phyloP scores from a whole-genome alignment of 768 basidiomycete species.

The Xerocomellus chrysenteron region DNA sequence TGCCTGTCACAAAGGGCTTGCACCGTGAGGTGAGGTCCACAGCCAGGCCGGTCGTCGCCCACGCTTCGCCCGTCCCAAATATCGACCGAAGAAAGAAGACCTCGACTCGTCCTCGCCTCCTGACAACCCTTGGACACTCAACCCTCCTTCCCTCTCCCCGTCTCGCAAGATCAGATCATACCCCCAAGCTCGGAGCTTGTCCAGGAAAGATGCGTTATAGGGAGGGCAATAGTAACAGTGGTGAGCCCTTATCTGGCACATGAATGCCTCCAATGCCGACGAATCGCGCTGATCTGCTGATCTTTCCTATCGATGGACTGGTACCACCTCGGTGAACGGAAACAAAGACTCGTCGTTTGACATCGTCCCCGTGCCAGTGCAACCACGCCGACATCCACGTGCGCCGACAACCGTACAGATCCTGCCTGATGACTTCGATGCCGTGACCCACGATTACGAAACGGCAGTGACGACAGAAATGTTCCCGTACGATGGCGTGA shows the following conservation, averaged over 20 bases:
- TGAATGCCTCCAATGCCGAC: not conserved
- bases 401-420: slow-evolving; percentile 34
- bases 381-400: slow-evolving; percentile 24
- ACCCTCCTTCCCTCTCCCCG: not conserved
- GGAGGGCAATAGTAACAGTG: slow-evolving; percentile 29
- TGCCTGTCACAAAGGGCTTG: slow-evolving; percentile 10
- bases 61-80: not conserved
- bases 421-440: slow-evolving; percentile 32
- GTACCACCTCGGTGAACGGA: not conserved
- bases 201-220: slow-evolving; percentile 22
- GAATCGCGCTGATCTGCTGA: slow-evolving; percentile 9
- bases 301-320: slow-evolving; percentile 15
- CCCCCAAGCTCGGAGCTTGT: not conserved
- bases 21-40: slow-evolving; percentile 8
- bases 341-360: slow-evolving; percentile 34
- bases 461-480: slow-evolving; percentile 28
- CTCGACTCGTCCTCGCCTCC: not conserved
- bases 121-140: not conserved
- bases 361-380: slow-evolving; percentile 23
- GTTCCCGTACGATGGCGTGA: slow-evolving; percentile 23
- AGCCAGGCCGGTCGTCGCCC: not conserved
- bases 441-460: slow-evolving; percentile 28
- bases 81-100: not conserved
- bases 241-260: slow-evolving; percentile 16
- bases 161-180: slow-evolving; percentile 1